These are phyloP conservation scores for Penicillium aurantiogriseum DNA, from an alignment of 2,329 filamentous ascomycete genomes.

Conservation along the genomic window DNA sequence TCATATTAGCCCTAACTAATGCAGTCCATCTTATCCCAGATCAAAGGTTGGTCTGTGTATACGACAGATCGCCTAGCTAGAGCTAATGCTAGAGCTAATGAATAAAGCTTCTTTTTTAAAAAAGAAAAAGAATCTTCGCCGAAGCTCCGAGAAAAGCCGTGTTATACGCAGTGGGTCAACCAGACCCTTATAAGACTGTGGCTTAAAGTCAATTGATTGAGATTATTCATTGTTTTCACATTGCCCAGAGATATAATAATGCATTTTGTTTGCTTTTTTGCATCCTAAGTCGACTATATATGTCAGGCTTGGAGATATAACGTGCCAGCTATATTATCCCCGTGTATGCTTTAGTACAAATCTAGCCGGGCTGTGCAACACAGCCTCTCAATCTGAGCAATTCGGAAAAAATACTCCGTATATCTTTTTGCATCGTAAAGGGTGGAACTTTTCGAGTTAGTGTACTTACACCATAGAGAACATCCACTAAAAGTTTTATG, in stretches of 20 bases:
- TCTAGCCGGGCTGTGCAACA: conserved; percentile 1
- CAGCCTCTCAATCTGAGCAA: background rate
- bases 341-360: background rate
- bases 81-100: background rate
- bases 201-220: conserved; percentile 6
- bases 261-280: background rate
- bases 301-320: background rate
- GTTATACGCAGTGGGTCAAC: conserved; percentile 5
- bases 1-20: background rate
- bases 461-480: too few relatives aligned
- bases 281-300: background rate
- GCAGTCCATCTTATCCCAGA: background rate
- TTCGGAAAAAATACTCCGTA: background rate
- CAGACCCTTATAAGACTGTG: conserved; percentile 1
- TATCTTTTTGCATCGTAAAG: background rate
- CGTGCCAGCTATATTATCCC: background rate
- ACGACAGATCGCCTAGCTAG: background rate
- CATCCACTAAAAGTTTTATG: background rate
- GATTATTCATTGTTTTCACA: background rate
- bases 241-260: background rate
- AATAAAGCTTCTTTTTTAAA: background rate
- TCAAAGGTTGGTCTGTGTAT: conserved; percentile 9
- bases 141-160: conserved; percentile 3
- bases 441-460: background rate
- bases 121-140: background rate